Conservation (phyloP, 768 basidiomycete species). For the Phanerochaete carnosa region DNA sequence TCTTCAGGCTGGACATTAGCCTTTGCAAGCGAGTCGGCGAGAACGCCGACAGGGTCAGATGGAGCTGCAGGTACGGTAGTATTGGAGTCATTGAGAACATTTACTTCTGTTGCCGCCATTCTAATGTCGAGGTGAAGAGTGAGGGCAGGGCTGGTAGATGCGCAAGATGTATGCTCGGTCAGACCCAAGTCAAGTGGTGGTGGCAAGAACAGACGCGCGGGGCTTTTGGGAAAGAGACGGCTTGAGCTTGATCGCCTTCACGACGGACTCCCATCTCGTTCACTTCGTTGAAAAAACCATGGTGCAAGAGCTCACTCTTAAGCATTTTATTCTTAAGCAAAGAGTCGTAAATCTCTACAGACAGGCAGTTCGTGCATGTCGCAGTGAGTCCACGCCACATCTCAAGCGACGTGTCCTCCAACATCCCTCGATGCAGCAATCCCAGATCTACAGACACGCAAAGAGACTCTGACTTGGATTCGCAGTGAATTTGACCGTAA, state of each 20-base stretch:
- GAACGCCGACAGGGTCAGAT: slow-evolving; percentile 21
- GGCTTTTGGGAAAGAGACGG: slow-evolving; percentile 3
- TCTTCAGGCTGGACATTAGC: slow-evolving; percentile 28
- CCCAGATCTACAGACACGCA: slow-evolving; percentile 54
- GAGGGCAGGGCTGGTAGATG: neutral
- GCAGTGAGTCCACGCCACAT: slow-evolving; percentile 39
- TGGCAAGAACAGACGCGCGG: slow-evolving; percentile 6
- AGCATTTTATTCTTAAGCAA: slow-evolving; percentile 71
- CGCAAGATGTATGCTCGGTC: slow-evolving; percentile 5
- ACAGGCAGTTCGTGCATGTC: slow-evolving; percentile 62
- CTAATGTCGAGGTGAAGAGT: slow-evolving; percentile 11
- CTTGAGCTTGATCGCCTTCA: slow-evolving; percentile 8
- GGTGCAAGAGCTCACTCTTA: slow-evolving; percentile 42
- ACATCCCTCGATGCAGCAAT: slow-evolving; percentile 43
- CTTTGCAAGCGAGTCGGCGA: slow-evolving; percentile 31
- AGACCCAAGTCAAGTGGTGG: slow-evolving; percentile 5
- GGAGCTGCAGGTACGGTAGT: neutral
- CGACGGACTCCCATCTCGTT: neutral
- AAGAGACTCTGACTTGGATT: slow-evolving; percentile 71
- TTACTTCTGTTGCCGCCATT: slow-evolving; percentile 32
- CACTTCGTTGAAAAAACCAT: neutral
- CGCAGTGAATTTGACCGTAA: slow-evolving; percentile 69
- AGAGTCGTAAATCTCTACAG: slow-evolving; percentile 63
- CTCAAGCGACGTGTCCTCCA: slow-evolving; percentile 6
- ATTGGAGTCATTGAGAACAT: neutral